Evolutionary conservation across 306 rosid genomes (phyloP).

Genomic region (Erythrophleum fordii): DNA sequence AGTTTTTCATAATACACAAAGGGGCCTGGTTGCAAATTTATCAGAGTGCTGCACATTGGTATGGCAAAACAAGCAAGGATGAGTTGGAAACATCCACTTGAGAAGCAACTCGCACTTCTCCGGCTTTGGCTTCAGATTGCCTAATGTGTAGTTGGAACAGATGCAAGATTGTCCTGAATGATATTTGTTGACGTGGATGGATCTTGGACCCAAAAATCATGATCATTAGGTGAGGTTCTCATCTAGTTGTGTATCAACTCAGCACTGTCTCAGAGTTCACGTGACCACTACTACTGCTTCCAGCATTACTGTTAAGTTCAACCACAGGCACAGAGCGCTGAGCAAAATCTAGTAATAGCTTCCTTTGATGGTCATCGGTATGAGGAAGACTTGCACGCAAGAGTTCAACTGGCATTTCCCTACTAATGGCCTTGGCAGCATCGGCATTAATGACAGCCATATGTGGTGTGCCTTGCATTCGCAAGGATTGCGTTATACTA

Average conservation of each 20-base stretch:
- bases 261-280: slow-evolving; percentile 82
- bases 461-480: slow-evolving; percentile 39
- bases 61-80: slow-evolving; percentile 35
- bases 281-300: slow-evolving; percentile 57
- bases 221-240: slow-evolving; percentile 17
- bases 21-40: slow-evolving; percentile 54
- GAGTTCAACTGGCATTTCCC: slow-evolving; percentile 67
- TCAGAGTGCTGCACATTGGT: slow-evolving; percentile 48
- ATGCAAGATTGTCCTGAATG: slow-evolving; percentile 32
- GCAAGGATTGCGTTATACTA: slow-evolving; percentile 56
- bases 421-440: slow-evolving; percentile 50
- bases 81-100: slow-evolving; percentile 39
- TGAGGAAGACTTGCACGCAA: slow-evolving; percentile 67
- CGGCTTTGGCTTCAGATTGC: slow-evolving; percentile 24
- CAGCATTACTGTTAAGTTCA: slow-evolving; percentile 50
- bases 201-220: slow-evolving; percentile 32
- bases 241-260: slow-evolving; percentile 46
- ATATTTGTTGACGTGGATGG: slow-evolving; percentile 21
- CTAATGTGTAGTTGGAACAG: slow-evolving; percentile 30
- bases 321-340: slow-evolving; percentile 56
- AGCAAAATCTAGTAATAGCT: slow-evolving; percentile 55
- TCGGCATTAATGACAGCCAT: slow-evolving; percentile 51
- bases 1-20: slow-evolving; percentile 37
- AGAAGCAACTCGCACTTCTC: slow-evolving; percentile 36
- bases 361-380: slow-evolving; percentile 54